Conservation (phyloP, 73 alveolate species). For the Paramecium biaurelia region DNA sequence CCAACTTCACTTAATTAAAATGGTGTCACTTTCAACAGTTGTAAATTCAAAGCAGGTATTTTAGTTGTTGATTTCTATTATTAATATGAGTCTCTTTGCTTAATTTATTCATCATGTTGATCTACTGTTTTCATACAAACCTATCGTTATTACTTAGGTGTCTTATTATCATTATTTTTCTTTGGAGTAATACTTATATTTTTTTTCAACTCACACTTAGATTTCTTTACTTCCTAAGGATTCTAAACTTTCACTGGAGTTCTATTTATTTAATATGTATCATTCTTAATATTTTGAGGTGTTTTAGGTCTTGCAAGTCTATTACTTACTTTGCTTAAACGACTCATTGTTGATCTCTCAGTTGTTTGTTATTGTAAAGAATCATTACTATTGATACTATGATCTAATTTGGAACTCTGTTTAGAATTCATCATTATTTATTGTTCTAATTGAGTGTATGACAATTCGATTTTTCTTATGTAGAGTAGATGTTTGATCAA, state of each 20-base stretch:
- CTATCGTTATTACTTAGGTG: background rate
- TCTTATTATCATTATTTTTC: background rate
- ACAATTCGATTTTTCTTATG: background rate
- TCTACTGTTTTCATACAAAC: background rate
- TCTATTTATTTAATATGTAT: background rate
- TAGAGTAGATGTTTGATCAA: background rate
- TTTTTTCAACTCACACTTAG: background rate
- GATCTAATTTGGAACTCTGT: background rate
- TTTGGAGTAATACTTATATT: conserved; percentile 2
- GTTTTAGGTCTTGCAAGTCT: background rate
- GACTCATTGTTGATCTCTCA: background rate
- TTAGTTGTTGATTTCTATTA: background rate
- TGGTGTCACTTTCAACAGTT: background rate
- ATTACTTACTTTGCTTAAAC: background rate
- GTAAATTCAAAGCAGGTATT: conserved; percentile 5
- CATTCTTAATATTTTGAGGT: background rate
- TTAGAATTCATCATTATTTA: background rate
- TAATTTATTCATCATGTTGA: background rate
- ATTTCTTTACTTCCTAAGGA: background rate
- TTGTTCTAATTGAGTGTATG: background rate
- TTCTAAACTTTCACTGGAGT: background rate
- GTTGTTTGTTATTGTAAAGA: background rate
- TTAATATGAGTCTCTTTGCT: background rate
- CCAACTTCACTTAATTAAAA: background rate
- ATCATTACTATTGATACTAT: background rate